Evolutionary conservation across 202 grass and related monocot species (phyloP).

Genomic region (Panicum virgatum): DNA sequence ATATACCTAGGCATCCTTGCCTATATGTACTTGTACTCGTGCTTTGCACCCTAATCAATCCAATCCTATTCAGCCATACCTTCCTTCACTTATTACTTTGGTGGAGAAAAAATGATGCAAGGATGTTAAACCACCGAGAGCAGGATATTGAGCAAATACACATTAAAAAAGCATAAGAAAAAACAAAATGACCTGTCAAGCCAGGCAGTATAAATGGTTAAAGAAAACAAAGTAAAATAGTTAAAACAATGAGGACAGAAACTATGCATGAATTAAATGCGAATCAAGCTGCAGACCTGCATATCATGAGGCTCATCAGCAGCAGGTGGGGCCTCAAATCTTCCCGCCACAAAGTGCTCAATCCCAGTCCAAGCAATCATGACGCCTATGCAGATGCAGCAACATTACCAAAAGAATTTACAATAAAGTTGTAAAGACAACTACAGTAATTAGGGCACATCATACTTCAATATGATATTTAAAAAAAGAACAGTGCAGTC

Average conservation of each 20-base stretch:
- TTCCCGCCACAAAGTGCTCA: slow-evolving; percentile 82
- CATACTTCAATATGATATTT: slow-evolving; percentile 15
- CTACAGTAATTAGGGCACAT: too few species aligned
- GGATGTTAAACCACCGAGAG: too few species aligned
- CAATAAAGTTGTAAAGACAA: neutral
- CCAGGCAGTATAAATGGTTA: neutral
- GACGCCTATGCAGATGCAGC: slow-evolving; percentile 56
- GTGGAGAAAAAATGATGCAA: too few species aligned
- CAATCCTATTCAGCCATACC: too few species aligned
- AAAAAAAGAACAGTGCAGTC: neutral
- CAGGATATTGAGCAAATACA: neutral
- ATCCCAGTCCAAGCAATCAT: slow-evolving; percentile 99
- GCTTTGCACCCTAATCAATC: too few species aligned
- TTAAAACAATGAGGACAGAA: neutral
- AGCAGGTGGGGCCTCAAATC: slow-evolving; percentile 85
- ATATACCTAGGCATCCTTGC: too few species aligned
- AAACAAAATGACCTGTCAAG: neutral
- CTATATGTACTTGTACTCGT: too few species aligned
- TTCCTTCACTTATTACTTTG: too few species aligned
- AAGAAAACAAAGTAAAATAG: neutral
- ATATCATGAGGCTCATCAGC: slow-evolving; percentile 76
- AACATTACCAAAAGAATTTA: slow-evolving; percentile 16
- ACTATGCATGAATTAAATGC: neutral
- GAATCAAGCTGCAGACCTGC: slow-evolving; percentile 59
- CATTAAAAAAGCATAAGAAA: neutral